These are phyloP conservation scores for Chernovozyma aurita DNA, from an alignment of 1,139 yeast genomes.

Conservation along the genomic window DNA sequence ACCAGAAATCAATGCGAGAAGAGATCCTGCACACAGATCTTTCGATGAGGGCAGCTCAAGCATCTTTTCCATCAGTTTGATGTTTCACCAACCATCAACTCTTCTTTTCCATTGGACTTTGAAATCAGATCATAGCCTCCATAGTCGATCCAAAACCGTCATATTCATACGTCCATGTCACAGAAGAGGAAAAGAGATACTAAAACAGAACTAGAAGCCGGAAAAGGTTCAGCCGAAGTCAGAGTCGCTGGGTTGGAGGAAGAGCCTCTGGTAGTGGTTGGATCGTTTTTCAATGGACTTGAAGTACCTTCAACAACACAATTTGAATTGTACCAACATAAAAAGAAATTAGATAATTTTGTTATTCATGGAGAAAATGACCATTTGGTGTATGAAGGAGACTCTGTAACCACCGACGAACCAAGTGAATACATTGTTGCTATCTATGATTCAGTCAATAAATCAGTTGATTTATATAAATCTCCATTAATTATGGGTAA, in stretches of 20 bases:
- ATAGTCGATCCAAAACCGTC: too few relatives aligned
- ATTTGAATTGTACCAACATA: conserved; percentile 62
- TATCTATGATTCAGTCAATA: conserved; percentile 58
- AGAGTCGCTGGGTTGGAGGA: conserved; percentile 25
- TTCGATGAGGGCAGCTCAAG: too few relatives aligned
- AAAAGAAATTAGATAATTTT: conserved; percentile 34
- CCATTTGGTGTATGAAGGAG: conserved; percentile 70
- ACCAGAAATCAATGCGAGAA: too few relatives aligned
- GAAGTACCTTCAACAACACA: conserved; percentile 53
- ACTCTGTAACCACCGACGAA: conserved; percentile 30
- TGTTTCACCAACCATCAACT: too few relatives aligned
- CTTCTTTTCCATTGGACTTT: too few relatives aligned
- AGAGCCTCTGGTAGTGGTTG: conserved; percentile 39
- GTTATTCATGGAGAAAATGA: conserved; percentile 77
- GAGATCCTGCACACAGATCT: too few relatives aligned
- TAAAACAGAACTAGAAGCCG: too few relatives aligned
- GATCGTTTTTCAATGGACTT: conserved; percentile 73
- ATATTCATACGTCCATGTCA: too few relatives aligned
- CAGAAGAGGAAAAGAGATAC: not conserved
- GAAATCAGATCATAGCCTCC: too few relatives aligned
- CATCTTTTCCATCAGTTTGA: too few relatives aligned
- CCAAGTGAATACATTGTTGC: conserved; percentile 56
- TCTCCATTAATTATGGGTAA: conserved; percentile 55
- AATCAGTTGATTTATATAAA: conserved; percentile 56
- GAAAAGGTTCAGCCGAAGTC: conserved; percentile 20